These are phyloP conservation scores for Dipteronia dyeriana DNA, from an alignment of 345 rosid genomes.

Conservation along the genomic window DNA sequence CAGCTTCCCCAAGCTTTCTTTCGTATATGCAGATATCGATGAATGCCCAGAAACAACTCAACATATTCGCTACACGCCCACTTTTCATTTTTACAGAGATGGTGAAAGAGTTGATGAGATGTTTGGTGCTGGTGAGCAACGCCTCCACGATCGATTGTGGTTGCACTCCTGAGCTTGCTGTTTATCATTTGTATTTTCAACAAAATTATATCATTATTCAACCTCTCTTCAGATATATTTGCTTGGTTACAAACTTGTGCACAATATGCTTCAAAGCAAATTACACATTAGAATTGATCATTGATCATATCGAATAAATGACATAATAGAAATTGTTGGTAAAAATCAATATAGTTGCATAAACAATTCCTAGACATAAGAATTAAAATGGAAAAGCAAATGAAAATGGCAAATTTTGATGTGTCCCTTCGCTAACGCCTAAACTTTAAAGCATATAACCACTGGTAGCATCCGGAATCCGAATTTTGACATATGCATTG, in stretches of 20 bases:
- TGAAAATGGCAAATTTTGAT: background rate
- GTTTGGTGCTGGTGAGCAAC: constrained; percentile 90
- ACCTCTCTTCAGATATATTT: background rate
- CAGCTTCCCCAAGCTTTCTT: constrained; percentile 56
- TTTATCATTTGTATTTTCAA: background rate
- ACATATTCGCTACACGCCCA: constrained; percentile 87
- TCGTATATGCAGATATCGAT: constrained; percentile 88
- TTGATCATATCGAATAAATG: background rate
- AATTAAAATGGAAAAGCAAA: background rate
- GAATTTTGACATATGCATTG: constrained; percentile 17
- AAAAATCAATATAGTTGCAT: background rate
- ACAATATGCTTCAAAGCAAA: background rate
- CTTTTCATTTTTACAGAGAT: constrained; percentile 82
- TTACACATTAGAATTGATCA: background rate
- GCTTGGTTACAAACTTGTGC: background rate
- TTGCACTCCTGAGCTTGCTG: constrained; percentile 63
- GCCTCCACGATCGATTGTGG: constrained; percentile 90
- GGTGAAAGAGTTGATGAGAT: constrained; percentile 93
- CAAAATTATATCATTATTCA: background rate
- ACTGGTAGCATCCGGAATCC: background rate
- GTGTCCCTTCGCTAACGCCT: background rate
- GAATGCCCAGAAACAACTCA: constrained; percentile 89
- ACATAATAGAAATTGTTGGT: background rate
- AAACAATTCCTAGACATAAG: background rate
- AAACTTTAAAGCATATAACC: background rate